phyloP scores from a whole-genome alignment of 768 basidiomycete genomes.

The Mycena capillaripes region DNA sequence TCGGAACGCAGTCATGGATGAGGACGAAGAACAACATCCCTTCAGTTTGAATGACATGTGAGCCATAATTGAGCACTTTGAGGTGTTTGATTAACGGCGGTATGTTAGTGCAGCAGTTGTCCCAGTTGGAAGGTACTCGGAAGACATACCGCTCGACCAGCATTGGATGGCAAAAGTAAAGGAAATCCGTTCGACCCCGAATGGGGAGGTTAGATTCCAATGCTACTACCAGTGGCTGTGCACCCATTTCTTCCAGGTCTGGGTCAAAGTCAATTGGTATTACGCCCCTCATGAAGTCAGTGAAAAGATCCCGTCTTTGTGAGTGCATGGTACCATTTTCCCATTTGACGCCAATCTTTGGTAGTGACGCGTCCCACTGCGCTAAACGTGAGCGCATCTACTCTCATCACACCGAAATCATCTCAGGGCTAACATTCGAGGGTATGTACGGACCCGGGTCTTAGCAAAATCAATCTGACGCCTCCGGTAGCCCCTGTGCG shows the following conservation, averaged over 20 bases:
- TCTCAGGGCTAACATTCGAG: constrained; percentile 10
- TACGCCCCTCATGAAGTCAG: constrained; percentile 14
- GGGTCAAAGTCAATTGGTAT: constrained; percentile 28
- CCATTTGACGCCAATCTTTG: not conserved
- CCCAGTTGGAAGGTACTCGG: not conserved
- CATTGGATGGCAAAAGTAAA: constrained; percentile 19
- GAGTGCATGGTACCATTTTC: not conserved
- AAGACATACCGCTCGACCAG: not conserved
- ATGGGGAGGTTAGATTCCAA: not conserved
- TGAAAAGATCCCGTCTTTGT: constrained; percentile 15
- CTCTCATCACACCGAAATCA: constrained; percentile 26
- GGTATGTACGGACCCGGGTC: not conserved
- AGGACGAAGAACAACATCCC: not conserved
- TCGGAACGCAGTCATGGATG: not conserved
- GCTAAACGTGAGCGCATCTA: constrained; percentile 20
- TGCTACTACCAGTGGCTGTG: no score
- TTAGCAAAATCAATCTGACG: not conserved
- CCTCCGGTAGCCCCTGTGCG: not conserved
- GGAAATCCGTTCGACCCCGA: not conserved
- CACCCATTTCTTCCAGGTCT: constrained; percentile 13
- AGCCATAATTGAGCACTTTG: not conserved
- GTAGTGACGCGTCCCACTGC: constrained; percentile 4
- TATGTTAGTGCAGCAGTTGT: not conserved
- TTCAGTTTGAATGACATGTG: not conserved
- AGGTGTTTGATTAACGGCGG: not conserved